phyloP scores from a whole-genome alignment of 2,329 filamentous ascomycete species.

The Emergomyces pasteurianus region DNA sequence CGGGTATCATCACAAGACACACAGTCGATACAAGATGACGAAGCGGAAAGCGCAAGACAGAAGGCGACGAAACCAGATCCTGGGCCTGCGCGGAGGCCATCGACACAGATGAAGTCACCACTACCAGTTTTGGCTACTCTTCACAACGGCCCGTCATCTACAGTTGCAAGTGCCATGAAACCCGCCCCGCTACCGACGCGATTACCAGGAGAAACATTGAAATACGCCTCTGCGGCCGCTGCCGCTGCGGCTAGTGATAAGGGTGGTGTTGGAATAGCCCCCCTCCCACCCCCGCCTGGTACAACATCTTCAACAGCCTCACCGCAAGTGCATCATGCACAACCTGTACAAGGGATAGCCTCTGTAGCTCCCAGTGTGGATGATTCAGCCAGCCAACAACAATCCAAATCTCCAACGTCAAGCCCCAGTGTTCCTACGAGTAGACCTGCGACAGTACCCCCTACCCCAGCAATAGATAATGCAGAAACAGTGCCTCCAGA shows the following conservation, averaged over 20 bases:
- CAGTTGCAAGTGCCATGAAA: constrained; percentile 64
- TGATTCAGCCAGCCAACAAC: constrained; percentile 29
- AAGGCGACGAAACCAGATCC: constrained; percentile 59
- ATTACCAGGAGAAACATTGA: constrained; percentile 77
- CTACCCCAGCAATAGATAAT: constrained; percentile 37
- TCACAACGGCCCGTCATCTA: constrained; percentile 45
- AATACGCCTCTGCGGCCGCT: constrained; percentile 92
- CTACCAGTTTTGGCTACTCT: constrained; percentile 84
- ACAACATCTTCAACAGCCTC: constrained; percentile 47
- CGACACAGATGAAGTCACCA: constrained; percentile 84
- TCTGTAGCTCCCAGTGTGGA: constrained; percentile 31
- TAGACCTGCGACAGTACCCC: constrained; percentile 30
- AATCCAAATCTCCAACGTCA: constrained; percentile 42
- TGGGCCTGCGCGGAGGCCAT: constrained; percentile 56
- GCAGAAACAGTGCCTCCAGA: constrained; percentile 26
- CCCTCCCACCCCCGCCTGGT: constrained; percentile 79
- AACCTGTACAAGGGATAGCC: constrained; percentile 31
- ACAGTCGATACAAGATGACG: constrained; percentile 81
- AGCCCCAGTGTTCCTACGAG: constrained; percentile 34
- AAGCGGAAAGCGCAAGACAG: constrained; percentile 16
- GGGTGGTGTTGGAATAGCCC: constrained; percentile 79
- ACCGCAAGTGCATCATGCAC: constrained; percentile 38
- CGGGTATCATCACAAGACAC: constrained; percentile 89
- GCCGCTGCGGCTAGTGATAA: constrained; percentile 86
- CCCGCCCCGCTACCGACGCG: constrained; percentile 76